A percentile compares a stretch with the other conserved stretches of the same genome.
phyloP scores from a whole-genome alignment of 202 grass and related monocot species.

The Digitaria exilis region DNA sequence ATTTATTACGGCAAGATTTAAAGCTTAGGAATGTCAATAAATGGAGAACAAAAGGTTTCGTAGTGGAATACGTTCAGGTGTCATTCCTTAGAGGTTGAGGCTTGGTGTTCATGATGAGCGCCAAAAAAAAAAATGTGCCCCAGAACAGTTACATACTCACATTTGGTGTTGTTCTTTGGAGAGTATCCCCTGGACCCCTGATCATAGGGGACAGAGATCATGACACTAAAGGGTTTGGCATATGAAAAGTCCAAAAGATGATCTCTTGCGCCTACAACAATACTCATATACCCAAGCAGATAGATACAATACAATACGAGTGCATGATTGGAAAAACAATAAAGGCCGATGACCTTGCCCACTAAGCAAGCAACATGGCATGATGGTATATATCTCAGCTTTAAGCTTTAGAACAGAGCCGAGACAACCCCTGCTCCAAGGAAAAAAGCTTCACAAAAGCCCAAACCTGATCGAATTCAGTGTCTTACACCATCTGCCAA shows the following conservation, averaged over 20 bases:
- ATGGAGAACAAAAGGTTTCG: background rate
- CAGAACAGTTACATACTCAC: background rate
- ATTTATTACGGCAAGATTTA: background rate
- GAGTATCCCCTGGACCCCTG: background rate
- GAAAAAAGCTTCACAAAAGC: slow-evolving; percentile 12
- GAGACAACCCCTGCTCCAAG: background rate
- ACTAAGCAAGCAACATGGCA: slow-evolving; percentile 29
- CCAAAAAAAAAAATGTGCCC: background rate
- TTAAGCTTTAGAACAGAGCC: slow-evolving; percentile 9
- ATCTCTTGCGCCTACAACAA: background rate
- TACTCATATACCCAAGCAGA: background rate
- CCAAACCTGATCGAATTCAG: background rate
- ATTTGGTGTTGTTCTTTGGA: background rate
- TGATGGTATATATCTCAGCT: slow-evolving; percentile 14
- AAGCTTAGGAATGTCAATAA: background rate
- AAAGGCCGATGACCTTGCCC: slow-evolving; percentile 34
- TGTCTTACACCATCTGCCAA: background rate
- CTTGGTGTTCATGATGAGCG: background rate
- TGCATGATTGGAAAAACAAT: background rate
- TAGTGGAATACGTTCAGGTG: background rate
- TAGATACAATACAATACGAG: background rate
- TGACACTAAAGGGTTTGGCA: background rate
- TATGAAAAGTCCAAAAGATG: background rate
- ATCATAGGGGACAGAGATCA: background rate
- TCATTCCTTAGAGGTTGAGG: background rate